Base-by-base conservation (phyloP, 306 rosid species). In the Acmispon strigosus region DNA sequence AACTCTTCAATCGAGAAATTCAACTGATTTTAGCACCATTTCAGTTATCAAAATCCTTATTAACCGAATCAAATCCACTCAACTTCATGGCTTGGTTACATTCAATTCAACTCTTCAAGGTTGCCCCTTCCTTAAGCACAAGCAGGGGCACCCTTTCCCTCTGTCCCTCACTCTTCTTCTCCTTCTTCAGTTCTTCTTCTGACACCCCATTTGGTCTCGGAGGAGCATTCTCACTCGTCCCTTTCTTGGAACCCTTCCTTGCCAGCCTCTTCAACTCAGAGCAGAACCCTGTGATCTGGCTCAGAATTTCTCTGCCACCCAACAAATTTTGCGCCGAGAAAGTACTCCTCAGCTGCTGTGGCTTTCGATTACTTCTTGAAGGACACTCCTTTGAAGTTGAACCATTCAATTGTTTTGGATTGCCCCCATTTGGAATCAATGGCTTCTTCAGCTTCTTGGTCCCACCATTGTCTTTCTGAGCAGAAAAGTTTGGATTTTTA, bases 321-420 rank as follows among this genome's bases (percentile, higher is more conserved):
- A 85, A 57, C 71, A 85, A 66, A 85, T 85, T 81, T 16, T 84
- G 78, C 1, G 83, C 86, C 0, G 89, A 87, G 62, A 83, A 85
- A 45, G 87, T 78, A 27, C 71, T 76, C 82, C 39, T 84, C 6
- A 87, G 80, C 72, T 60, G 80, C 72, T 60, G 52, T 1, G 74
- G 32, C 63, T 62, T 88, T 62, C 18, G 7, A 2, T 48, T 15
- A 41, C 63, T 55, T 32, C 61, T 79, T 0, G n/a, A n/a, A 8
- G 47, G 16, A 57, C 68, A 56, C 53, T 78, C 86, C 42, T 10
- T 37, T n/a, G 57, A 32, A 4, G 8, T 37, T 16, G 57, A 34
- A 3, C 60, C 77, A 45, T 71, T 66, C 45, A 39, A 7, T 22
- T 58, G 62, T 37, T 74, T 7, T 54, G 76, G 39, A 44, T 52